Evolutionary conservation across 495 filamentous ascomycete genomes (phyloP).

Genomic region (Trichoderma orchidacearum): DNA sequence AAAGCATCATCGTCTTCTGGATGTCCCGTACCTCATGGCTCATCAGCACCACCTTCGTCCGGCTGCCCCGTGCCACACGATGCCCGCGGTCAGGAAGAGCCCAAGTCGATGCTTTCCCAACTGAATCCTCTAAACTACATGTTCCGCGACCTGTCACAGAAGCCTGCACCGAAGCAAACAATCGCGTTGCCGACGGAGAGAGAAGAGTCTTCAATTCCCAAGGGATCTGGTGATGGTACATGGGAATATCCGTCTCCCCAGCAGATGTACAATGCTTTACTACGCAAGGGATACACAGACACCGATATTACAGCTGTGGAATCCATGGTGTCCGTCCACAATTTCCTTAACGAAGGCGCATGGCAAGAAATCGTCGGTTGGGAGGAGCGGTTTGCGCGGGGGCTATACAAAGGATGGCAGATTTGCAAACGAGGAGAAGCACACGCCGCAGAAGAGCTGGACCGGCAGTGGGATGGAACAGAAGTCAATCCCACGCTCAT

Average conservation of each 20-base stretch:
- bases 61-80: slow-evolving; percentile 39
- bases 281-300: slow-evolving; percentile 90
- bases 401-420: slow-evolving; percentile 57
- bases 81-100: slow-evolving; percentile 18
- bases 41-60: slow-evolving; percentile 26
- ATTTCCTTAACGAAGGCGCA: slow-evolving; percentile 94
- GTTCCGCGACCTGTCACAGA: slow-evolving; percentile 74
- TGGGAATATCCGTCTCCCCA: slow-evolving; percentile 98
- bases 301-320: slow-evolving; percentile 90
- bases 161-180: slow-evolving; percentile 57
- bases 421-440: slow-evolving; percentile 62
- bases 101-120: slow-evolving; percentile 45
- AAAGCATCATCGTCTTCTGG: slow-evolving; percentile 15
- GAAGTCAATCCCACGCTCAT: slow-evolving; percentile 51
- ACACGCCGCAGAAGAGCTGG: slow-evolving; percentile 17
- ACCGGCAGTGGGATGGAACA: slow-evolving; percentile 22
- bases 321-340: slow-evolving; percentile 93
- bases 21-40: slow-evolving; percentile 37
- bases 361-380: slow-evolving; percentile 89
- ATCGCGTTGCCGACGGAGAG: slow-evolving; percentile 60
- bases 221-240: slow-evolving; percentile 58
- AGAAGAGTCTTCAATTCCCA: slow-evolving; percentile 75
- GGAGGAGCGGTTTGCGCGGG: slow-evolving; percentile 72
- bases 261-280: slow-evolving; percentile 97
- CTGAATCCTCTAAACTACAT: slow-evolving; percentile 95